These are phyloP conservation scores for Hanseniaspora lachancei DNA, from an alignment of 805 yeast species.

Conservation along the genomic window DNA sequence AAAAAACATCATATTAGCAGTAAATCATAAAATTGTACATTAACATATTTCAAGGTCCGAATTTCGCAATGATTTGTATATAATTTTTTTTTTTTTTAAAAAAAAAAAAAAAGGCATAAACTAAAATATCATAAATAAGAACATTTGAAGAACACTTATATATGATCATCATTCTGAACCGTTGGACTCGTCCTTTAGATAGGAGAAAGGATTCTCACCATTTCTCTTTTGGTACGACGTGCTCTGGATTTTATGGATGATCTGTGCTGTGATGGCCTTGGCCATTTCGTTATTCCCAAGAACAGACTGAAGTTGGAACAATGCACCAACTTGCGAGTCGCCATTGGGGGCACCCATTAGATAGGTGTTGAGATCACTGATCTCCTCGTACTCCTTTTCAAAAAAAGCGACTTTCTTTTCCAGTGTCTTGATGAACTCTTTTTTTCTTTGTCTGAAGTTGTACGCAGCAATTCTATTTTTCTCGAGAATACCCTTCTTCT, in stretches of 20 bases:
- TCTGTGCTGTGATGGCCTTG: not conserved
- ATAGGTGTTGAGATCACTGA: constrained; percentile 26
- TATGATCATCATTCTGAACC: not conserved
- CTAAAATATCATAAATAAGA: not conserved
- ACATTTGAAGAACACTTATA: not conserved
- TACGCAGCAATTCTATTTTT: constrained; percentile 91
- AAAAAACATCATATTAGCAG: no score
- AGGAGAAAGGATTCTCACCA: constrained; percentile 21
- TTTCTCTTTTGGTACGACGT: constrained; percentile 17
- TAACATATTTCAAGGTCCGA: not conserved
- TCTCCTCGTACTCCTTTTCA: constrained; percentile 53
- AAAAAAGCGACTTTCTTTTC: constrained; percentile 65
- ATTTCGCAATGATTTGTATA: not conserved
- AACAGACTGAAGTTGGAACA: not conserved
- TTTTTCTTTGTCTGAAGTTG: constrained; percentile 88
- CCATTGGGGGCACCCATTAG: not conserved
- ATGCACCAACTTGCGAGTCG: not conserved
- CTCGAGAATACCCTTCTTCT: constrained; percentile 65
- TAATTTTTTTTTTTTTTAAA: not conserved
- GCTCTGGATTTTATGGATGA: not conserved
- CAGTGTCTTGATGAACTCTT: constrained; percentile 71
- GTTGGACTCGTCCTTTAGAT: constrained; percentile 13
- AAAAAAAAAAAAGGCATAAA: not conserved
- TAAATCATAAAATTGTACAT: not conserved
- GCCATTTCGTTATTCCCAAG: not conserved